Conservation (phyloP, 1,139 yeast genomes). For the Meyerozyma sp. region DNA sequence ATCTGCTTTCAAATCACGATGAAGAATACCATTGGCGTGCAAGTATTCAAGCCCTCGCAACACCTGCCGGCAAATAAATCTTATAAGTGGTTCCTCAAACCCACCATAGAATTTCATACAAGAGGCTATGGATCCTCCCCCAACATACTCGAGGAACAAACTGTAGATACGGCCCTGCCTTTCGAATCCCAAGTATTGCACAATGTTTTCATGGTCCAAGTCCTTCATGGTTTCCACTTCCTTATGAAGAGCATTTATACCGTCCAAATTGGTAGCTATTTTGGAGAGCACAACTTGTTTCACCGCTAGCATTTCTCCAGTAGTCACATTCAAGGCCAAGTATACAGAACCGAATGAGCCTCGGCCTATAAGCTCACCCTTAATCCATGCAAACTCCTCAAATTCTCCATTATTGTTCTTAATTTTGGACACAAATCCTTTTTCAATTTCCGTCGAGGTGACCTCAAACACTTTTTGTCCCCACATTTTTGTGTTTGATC, state of each 20-base stretch:
- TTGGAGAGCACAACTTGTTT: slow-evolving; percentile 81
- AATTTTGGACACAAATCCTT: slow-evolving; percentile 53
- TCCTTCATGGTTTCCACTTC: slow-evolving; percentile 95
- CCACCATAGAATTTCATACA: slow-evolving; percentile 79
- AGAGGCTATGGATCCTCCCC: slow-evolving; percentile 95
- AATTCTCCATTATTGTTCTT: slow-evolving; percentile 60
- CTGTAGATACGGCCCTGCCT: slow-evolving; percentile 71
- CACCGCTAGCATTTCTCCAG: slow-evolving; percentile 98
- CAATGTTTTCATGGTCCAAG: slow-evolving; percentile 88
- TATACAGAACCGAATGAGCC: slow-evolving; percentile 98
- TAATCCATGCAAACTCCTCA: slow-evolving; percentile 94
- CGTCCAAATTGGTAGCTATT: slow-evolving; percentile 45
- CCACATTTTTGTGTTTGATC: slow-evolving; percentile 95
- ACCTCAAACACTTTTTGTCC: slow-evolving; percentile 92
- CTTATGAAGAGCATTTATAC: slow-evolving; percentile 76
- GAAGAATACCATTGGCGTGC: slow-evolving; percentile 83
- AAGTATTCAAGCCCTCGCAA: slow-evolving; percentile 78
- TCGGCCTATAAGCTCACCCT: slow-evolving; percentile 93
- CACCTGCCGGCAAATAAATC: slow-evolving; percentile 74
- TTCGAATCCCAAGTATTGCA: slow-evolving; percentile 92
- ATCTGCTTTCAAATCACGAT: slow-evolving; percentile 95
- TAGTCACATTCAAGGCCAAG: slow-evolving; percentile 87
- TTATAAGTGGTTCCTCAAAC: slow-evolving; percentile 73
- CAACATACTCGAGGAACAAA: slow-evolving; percentile 88
- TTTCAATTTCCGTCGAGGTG: slow-evolving; percentile 63